Evolutionary conservation across 352 stramenopile species (phyloP), one percentile per base, ranked within the genome.

Genomic region (Pythium phragmitis): DNA sequence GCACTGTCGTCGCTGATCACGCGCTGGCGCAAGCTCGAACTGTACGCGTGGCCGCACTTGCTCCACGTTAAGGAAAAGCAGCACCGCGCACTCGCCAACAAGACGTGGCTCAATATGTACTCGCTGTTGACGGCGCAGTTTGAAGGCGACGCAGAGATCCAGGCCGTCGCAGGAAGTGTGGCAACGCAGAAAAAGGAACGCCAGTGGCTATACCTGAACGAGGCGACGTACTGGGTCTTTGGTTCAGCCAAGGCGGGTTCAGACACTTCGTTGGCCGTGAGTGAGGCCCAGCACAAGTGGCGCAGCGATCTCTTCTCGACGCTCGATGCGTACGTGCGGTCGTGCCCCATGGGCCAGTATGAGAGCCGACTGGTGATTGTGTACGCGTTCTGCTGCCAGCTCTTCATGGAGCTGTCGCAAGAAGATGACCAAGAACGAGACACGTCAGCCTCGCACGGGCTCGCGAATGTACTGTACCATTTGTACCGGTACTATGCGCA

Each of bases 11-110:
- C 79, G 8, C 76, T 99, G 14, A 97, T 99, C 13, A 96, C 96
- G 33, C 85, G 89, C 16, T 99, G 98, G 98, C 87, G 98, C 57
- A 98, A 98, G 58, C 76, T 99, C 7, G 98, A 99, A 73, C 75
- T 99, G 21, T 91, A 98, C 56, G 98, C 92, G 67, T 99, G 98
- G 98, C 88, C 91, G 4, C 81, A 91, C 65, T 72, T 99, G 33
- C 79, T 99, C 7, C 79, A 96, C 52, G 85, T 96, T 30, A 91
- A 93, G 67, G 87, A 96, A 68, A 80, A 84, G 19, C 78, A 91
- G 43, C 86, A 93, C 64, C 87, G 84, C 9, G 67, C 84, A 4
- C 60, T 68, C 8, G 88, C 87, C 17, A 78, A 92, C 49, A 96
- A 95, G 66, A 90, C 85, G 14, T 96, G 88, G 88, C 87, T 96